These are phyloP conservation scores for Taiozyma sp. DNA, from an alignment of 1,139 yeast species.

Conservation along the genomic window DNA sequence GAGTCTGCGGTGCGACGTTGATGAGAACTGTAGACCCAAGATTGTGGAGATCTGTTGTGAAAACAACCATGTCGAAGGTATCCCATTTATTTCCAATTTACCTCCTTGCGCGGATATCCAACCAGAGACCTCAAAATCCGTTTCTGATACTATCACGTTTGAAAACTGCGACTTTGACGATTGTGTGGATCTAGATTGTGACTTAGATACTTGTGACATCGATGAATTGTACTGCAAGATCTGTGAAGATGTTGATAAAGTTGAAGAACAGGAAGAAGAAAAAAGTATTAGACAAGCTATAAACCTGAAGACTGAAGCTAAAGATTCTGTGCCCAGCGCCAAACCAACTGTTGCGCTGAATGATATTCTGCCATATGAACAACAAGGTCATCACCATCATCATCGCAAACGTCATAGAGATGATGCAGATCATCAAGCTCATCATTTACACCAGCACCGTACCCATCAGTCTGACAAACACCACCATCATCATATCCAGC, in stretches of 20 bases:
- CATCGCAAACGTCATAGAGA: conserved; percentile 11
- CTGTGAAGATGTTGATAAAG: conserved; percentile 17
- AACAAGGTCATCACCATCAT: conserved; percentile 10
- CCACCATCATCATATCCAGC: conserved; percentile 32
- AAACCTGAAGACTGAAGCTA: background rate
- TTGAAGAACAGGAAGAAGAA: background rate
- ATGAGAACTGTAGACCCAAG: conserved; percentile 29
- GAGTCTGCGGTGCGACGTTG: conserved; percentile 14
- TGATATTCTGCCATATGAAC: background rate
- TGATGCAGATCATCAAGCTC: conserved; percentile 7
- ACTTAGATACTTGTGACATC: conserved; percentile 21
- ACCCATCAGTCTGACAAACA: conserved; percentile 24
- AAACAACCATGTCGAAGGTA: conserved; percentile 20
- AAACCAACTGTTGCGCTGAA: background rate
- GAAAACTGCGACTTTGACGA: conserved; percentile 18
- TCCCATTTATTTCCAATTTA: conserved; percentile 7
- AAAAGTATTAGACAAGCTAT: background rate
- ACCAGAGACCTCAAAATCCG: background rate
- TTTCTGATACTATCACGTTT: conserved; percentile 8
- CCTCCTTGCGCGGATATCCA: conserved; percentile 9
- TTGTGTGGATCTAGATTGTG: conserved; percentile 23
- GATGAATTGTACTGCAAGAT: conserved; percentile 23
- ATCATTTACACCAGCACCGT: conserved; percentile 18
- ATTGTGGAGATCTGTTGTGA: conserved; percentile 35
- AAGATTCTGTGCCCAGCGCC: background rate